A percentile compares a stretch with the other conserved stretches of the same genome.
Conservation (phyloP, 1,139 yeast species). For the Hemisphaericaspora subhashii region DNA sequence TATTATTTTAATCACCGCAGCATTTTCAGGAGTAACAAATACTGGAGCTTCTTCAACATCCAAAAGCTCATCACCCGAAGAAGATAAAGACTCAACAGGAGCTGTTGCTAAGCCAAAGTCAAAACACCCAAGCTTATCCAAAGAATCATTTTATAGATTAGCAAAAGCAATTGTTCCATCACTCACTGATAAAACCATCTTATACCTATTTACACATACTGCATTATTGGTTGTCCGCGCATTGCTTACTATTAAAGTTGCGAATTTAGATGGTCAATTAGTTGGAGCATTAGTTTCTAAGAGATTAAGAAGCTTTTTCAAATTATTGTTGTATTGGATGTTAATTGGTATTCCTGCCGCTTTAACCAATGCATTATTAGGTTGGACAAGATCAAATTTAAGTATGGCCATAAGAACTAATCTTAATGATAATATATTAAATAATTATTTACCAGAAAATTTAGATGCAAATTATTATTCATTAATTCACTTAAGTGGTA, state of each 20-base stretch:
- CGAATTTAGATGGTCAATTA: constrained; percentile 80
- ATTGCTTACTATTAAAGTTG: constrained; percentile 75
- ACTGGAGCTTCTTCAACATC: constrained; percentile 19
- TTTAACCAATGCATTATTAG: constrained; percentile 69
- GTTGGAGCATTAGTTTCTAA: constrained; percentile 83
- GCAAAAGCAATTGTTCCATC: constrained; percentile 43
- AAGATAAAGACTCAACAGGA: constrained; percentile 4
- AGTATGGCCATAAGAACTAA: constrained; percentile 66
- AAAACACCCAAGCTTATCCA: constrained; percentile 32
- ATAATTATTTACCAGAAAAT: constrained; percentile 65
- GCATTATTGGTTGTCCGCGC: constrained; percentile 68
- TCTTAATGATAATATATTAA: constrained; percentile 63
- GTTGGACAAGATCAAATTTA: constrained; percentile 69
- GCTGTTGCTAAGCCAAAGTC: constrained; percentile 14
- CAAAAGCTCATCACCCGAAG: constrained; percentile 5
- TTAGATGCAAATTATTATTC: constrained; percentile 49
- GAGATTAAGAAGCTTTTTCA: constrained; percentile 61
- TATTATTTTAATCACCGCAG: constrained; percentile 45
- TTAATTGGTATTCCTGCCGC: constrained; percentile 85
- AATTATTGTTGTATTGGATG: constrained; percentile 76
- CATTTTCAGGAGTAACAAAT: constrained; percentile 46
- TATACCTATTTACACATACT: constrained; percentile 56
- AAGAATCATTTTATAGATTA: constrained; percentile 33
- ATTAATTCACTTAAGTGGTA: constrained; percentile 55
- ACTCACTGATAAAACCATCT: constrained; percentile 31